Conservation (phyloP, 1,284 basidiomycete species). For the Ustanciosporium gigantosporum region DNA sequence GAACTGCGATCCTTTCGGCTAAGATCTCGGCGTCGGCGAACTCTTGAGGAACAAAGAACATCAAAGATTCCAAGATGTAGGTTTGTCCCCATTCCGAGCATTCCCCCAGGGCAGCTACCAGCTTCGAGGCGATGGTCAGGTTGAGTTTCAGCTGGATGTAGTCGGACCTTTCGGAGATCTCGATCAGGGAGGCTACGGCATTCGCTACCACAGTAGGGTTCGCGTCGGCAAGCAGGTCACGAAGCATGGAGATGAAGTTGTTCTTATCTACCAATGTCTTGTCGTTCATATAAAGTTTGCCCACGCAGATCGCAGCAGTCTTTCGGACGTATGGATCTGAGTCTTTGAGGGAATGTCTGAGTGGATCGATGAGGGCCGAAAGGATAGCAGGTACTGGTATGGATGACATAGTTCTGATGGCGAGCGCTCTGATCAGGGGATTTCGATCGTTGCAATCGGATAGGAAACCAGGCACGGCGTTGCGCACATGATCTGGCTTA, state of each 20-base stretch:
- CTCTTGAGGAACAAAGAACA: slow-evolving; percentile 87
- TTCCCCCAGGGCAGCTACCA: slow-evolving; percentile 80
- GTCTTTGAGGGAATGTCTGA: slow-evolving; percentile 84
- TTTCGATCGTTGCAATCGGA: slow-evolving; percentile 90
- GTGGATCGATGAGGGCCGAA: slow-evolving; percentile 77
- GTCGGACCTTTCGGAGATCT: slow-evolving; percentile 86
- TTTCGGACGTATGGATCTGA: slow-evolving; percentile 93
- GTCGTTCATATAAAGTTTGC: slow-evolving; percentile 85
- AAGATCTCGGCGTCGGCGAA: slow-evolving; percentile 88
- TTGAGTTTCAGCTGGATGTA: slow-evolving; percentile 82
- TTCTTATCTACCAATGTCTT: slow-evolving; percentile 79
- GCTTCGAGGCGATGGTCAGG: slow-evolving; percentile 77
- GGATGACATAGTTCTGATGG: slow-evolving; percentile 94
- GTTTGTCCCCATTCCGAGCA: slow-evolving; percentile 99
- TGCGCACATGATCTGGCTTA: slow-evolving; percentile 83
- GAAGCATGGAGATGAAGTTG: slow-evolving; percentile 80
- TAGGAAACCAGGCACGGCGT: slow-evolving; percentile 86
- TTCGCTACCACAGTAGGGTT: slow-evolving; percentile 95
- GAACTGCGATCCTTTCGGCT: slow-evolving; percentile 87
- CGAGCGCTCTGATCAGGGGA: slow-evolving; percentile 85
- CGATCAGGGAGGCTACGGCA: slow-evolving; percentile 88
- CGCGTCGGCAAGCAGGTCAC: slow-evolving; percentile 84
- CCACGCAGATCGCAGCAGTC: slow-evolving; percentile 88
- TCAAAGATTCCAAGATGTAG: slow-evolving; percentile 90
- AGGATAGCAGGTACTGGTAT: slow-evolving; percentile 69